Conservation (phyloP, 73 alveolate genomes). For the Diophrys sp. region DNA sequence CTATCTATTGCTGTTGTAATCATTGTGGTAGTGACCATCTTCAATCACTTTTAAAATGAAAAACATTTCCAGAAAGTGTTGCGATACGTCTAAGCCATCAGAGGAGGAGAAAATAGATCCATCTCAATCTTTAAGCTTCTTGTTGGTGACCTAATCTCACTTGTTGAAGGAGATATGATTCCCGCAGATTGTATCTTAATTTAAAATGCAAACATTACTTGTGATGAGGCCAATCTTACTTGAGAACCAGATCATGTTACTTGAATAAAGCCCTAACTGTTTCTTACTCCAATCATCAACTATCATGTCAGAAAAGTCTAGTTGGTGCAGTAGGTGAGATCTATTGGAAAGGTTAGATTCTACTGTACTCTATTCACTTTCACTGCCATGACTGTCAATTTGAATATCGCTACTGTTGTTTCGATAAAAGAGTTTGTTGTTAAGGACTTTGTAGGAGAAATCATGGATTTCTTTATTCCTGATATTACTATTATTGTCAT, state of each 20-base stretch:
- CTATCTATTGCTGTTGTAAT: constrained; percentile 93
- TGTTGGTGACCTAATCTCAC: constrained; percentile 88
- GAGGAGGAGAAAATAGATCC: constrained; percentile 80
- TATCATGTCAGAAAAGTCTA: too few species aligned
- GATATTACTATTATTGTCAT: constrained; percentile 93
- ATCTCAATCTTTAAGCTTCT: constrained; percentile 73
- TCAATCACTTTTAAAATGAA: constrained; percentile 86
- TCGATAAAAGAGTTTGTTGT: too few species aligned
- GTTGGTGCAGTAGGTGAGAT: too few species aligned
- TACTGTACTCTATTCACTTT: constrained; percentile 80
- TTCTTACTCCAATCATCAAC: too few species aligned
- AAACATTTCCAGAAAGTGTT: constrained; percentile 83
- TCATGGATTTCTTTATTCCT: too few species aligned
- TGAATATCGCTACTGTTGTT: too few species aligned
- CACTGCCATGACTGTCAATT: too few species aligned
- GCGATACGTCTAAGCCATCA: constrained; percentile 68
- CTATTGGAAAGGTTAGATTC: constrained; percentile 90
- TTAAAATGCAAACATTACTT: constrained; percentile 72
- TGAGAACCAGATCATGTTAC: constrained; percentile 92
- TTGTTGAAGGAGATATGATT: constrained; percentile 88
- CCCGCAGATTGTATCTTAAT: constrained; percentile 93
- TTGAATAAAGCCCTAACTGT: too few species aligned
- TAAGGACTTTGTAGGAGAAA: too few species aligned
- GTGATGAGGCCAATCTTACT: constrained; percentile 92
- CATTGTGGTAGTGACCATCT: constrained; percentile 88